Evolutionary conservation across 2,329 filamentous ascomycete genomes (phyloP), one percentile per base, ranked within the genome.

Genomic region (Colletotrichum falcatum): DNA sequence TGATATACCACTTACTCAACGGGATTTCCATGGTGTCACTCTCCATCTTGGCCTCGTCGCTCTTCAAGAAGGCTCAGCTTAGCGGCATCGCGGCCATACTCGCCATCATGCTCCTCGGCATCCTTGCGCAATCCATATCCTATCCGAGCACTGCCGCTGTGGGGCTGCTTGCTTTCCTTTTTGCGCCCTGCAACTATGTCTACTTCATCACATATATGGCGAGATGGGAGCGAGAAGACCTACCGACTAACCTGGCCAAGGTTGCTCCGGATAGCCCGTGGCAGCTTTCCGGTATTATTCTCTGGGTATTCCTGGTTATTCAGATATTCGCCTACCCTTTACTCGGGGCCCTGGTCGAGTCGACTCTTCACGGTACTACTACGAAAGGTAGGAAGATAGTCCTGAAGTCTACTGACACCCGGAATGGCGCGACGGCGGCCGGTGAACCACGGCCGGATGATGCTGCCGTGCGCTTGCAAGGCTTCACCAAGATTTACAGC

Each of bases 11-110:
- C 75, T 82, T 97, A 53, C 82, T 97, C 3, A 84, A 87, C n/a
- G 95, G 95, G 8, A 83, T 97, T 4, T 88, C 94, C 3, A 83
- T 97, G 55, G 89, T 92, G 0, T 96, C 93, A 53, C 92, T 94
- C 78, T 93, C 94, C 2, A 89, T 97, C 64, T 86, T 97, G 49
- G 92, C 92, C 33, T 94, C 92, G 0, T 89, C 92, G 11, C 92
- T 97, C 76, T 98, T 98, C 84, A 92, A 89, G 75, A 95, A 91
- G 77, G 91, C 95, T 0, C 95, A 98, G 79, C 88, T 98, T 5
- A 96, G 93, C 67, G 95, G 95, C 35, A 95, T 97, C 72, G 89
- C 90, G 0, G 87, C 93, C 49, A 91, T 92, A 11, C 90, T 98
- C 33, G 81, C 89, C 23, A 91, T 89, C 16, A 86, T 97, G 33